A percentile compares a stretch with the other conserved stretches of the same genome.
phyloP scores from a whole-genome alignment of 768 basidiomycete genomes.

The Tulasnella sp. region DNA sequence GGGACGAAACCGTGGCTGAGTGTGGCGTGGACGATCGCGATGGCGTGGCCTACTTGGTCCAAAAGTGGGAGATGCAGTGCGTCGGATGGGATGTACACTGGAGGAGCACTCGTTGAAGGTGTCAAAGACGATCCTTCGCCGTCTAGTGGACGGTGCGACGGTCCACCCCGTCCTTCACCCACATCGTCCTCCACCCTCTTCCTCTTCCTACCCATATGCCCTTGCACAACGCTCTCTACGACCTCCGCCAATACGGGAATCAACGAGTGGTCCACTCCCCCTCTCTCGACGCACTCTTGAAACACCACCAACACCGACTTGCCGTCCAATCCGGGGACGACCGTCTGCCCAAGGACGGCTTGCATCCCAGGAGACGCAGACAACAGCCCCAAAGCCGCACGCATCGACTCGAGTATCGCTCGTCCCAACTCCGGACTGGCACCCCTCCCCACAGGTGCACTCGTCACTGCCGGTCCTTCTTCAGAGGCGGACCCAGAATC shows the following conservation, averaged over 20 bases:
- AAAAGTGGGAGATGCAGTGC: background rate
- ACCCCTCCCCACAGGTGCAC: no score
- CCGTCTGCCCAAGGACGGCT: slow-evolving; percentile 39
- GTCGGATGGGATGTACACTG: background rate
- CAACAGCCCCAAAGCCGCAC: slow-evolving; percentile 29
- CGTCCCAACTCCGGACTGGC: no score
- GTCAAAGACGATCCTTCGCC: background rate
- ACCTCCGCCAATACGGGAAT: background rate
- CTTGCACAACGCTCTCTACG: background rate
- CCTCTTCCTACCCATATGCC: background rate
- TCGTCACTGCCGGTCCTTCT: no score
- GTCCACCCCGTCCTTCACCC: background rate
- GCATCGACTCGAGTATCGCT: background rate
- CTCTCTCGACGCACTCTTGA: slow-evolving; percentile 15
- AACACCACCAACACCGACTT: slow-evolving; percentile 46
- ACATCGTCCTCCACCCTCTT: slow-evolving; percentile 39
- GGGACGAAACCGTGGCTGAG: slow-evolving; percentile 21
- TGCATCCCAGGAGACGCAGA: slow-evolving; percentile 45
- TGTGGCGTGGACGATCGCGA: slow-evolving; percentile 8
- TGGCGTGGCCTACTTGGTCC: slow-evolving; percentile 12
- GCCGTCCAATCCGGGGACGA: slow-evolving; percentile 38
- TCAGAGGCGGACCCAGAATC: no score
- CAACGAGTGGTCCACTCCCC: background rate
- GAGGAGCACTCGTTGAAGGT: background rate
- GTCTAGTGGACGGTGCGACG: background rate